phyloP scores from a whole-genome alignment of 192 early-diverging fungal genomes.

The Coemansia brasiliensis region DNA sequence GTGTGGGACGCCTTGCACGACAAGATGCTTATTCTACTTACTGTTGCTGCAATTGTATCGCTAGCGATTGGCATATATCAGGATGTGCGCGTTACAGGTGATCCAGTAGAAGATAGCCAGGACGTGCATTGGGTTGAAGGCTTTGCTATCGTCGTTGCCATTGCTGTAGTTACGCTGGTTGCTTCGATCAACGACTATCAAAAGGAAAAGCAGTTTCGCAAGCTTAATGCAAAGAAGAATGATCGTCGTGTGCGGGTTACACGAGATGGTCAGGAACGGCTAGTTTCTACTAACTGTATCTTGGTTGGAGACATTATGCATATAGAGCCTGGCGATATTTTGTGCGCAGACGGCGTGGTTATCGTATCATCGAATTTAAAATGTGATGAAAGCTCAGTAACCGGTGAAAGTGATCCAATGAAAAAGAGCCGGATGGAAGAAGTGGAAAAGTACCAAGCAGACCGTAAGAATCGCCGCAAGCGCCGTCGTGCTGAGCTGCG shows the following conservation, averaged over 20 bases:
- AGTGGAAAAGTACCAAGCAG: conserved; percentile 22
- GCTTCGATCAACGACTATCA: conserved; percentile 82
- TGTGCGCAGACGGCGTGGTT: conserved; percentile 88
- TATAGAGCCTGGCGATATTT: conserved; percentile 89
- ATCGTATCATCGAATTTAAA: conserved; percentile 77
- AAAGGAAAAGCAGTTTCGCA: conserved; percentile 85
- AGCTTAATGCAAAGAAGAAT: conserved; percentile 83
- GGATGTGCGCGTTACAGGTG: conserved; percentile 60
- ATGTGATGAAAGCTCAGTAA: conserved; percentile 90
- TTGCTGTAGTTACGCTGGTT: conserved; percentile 75
- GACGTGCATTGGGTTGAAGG: conserved; percentile 82
- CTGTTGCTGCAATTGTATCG: conserved; percentile 75
- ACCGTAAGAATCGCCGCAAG: conserved; percentile 39
- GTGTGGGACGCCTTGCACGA: conserved; percentile 85
- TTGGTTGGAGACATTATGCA: conserved; percentile 88
- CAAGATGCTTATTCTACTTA: conserved; percentile 77
- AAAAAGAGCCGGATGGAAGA: conserved; percentile 69
- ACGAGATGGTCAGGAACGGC: conserved; percentile 65
- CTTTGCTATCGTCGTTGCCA: conserved; percentile 78
- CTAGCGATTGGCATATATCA: conserved; percentile 80
- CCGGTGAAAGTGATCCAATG: conserved; percentile 93
- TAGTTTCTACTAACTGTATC: conserved; percentile 77
- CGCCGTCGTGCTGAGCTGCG: conserved; percentile 50
- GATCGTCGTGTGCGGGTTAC: conserved; percentile 75
- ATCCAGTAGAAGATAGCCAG: conserved; percentile 45